phyloP scores from a whole-genome alignment of 331 rosid species.

The Spiraea crenata region DNA sequence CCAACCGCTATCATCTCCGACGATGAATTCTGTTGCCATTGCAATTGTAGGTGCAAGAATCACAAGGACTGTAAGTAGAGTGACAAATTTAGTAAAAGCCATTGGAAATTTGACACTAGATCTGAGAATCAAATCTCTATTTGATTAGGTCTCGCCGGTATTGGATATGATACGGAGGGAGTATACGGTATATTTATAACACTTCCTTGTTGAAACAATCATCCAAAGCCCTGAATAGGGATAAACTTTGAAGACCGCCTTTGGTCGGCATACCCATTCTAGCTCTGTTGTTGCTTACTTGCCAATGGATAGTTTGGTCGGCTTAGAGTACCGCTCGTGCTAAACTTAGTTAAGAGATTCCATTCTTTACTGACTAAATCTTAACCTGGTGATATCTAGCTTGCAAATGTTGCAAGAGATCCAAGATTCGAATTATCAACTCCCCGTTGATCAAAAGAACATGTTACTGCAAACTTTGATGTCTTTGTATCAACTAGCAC shows the following conservation, averaged over 20 bases:
- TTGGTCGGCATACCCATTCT: slow-evolving; percentile 3
- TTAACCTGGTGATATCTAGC: too few species aligned
- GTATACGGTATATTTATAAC: not conserved
- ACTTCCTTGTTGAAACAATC: not conserved
- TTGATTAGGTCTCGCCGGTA: not conserved
- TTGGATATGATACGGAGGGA: not conserved
- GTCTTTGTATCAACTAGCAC: too few species aligned
- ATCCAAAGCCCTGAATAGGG: slow-evolving; percentile 3
- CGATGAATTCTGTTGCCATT: slow-evolving; percentile 39
- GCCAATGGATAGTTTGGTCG: not conserved
- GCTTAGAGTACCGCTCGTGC: not conserved
- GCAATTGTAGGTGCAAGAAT: slow-evolving; percentile 40
- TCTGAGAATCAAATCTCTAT: not conserved
- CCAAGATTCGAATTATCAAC: too few species aligned
- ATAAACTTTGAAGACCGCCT: slow-evolving; percentile 15
- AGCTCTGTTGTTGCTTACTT: not conserved
- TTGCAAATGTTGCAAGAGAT: too few species aligned
- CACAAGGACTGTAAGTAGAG: slow-evolving; percentile 25
- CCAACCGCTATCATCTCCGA: slow-evolving; percentile 63
- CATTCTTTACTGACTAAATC: too few species aligned
- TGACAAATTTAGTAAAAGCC: slow-evolving; percentile 5
- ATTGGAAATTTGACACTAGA: not conserved
- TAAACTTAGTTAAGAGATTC: too few species aligned
- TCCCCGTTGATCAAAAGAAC: too few species aligned
- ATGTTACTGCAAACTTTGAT: too few species aligned